Evolutionary conservation across 345 rosid species (phyloP), one percentile per base, ranked within the genome.

Genomic region (Pistacia vera): DNA sequence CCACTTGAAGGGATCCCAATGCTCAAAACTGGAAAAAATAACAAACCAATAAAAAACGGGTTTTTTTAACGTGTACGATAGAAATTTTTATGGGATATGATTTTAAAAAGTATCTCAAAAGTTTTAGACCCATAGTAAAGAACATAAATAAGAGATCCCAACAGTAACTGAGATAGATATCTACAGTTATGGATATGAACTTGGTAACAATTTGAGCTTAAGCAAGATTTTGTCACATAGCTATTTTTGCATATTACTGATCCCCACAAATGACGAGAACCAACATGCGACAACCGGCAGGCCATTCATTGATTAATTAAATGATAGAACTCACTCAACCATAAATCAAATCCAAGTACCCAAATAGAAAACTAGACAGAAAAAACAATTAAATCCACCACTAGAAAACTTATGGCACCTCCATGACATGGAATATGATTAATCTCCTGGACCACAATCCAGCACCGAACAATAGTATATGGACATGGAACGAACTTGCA

Each of bases 181-280:
- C 33, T 6, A 10, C 6, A 52, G 38, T 16, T 38, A 58, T 44
- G 25, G 14, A 48, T 30, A 41, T 10, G 11, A 38, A 51, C 44
- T 14, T 22, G 30, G 28, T 72, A 46, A 46, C 11, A 38, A 46
- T 72, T 54, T 16, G 57, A 14, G 66, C 66, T 59, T 18, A 59
- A 22, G 22, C 38, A 57, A 73, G 68, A 49, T 49, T 30, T 70
- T 17, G 33, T 18, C 68, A 28, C 18, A 5, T 30, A 48, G 52
- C 48, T 48, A 61, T 73, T 22, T 60, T 33, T 18, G 41, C 49
- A 73, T 49, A 51, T 63, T 63, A n/a, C 11, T 7, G n/a, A 63
- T 66, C 9, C 70, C 70, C 36, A 66, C 56, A 78, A 78, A 66
- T 35, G 46, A 78, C 25, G 54, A 75, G 35, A 65, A 55, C 60